phyloP scores from a whole-genome alignment of 345 rosid genomes.

The Jatropha curcas region DNA sequence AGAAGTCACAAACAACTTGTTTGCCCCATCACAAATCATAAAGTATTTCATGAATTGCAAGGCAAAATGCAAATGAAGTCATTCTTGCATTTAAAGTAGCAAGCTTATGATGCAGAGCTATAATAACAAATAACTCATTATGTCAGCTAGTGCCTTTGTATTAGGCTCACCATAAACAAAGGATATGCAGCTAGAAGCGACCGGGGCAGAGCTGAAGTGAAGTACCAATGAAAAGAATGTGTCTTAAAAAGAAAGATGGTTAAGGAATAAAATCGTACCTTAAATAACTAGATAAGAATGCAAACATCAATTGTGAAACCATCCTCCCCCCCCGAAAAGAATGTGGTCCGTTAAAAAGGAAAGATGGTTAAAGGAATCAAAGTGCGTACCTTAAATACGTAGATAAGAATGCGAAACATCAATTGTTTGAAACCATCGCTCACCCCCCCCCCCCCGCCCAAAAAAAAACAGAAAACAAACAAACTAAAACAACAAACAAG shows the following conservation, averaged over 20 bases:
- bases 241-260: constrained; percentile 51
- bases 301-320: too few species aligned
- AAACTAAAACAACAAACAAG: too few species aligned
- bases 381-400: too few species aligned
- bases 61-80: neutral
- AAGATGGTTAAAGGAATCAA: too few species aligned
- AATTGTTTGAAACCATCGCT: too few species aligned
- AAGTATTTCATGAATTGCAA: neutral
- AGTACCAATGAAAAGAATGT: constrained; percentile 86
- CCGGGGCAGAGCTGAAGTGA: constrained; percentile 96
- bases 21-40: neutral
- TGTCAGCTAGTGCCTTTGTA: neutral
- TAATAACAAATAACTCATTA: neutral
- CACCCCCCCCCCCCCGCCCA: too few species aligned
- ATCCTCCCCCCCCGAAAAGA: too few species aligned
- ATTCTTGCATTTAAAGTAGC: constrained; percentile 10
- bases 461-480: too few species aligned
- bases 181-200: constrained; percentile 83
- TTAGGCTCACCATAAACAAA: constrained; percentile 69
- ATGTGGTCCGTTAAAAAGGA: too few species aligned
- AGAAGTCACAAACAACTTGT: neutral
- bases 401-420: too few species aligned
- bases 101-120: neutral
- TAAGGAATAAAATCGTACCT: constrained; percentile 34
- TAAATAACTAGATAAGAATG: neutral